A percentile compares a stretch with the other conserved stretches of the same genome.
Conservation (phyloP, 441 rosid genomes). For the Omphalea diandra region DNA sequence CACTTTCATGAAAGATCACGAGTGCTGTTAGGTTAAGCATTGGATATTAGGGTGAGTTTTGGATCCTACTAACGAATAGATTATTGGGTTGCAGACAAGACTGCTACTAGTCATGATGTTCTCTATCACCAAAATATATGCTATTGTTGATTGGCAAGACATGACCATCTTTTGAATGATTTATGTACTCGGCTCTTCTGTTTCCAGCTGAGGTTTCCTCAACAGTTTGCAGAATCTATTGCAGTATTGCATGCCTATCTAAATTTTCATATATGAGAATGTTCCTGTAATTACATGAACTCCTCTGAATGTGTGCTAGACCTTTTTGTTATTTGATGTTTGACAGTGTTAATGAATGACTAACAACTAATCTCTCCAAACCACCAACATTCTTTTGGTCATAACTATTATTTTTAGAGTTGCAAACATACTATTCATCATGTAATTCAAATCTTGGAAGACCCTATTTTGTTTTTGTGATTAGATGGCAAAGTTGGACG, state of each 20-base stretch:
- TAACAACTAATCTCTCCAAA: neutral
- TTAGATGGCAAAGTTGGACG: neutral
- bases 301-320: neutral
- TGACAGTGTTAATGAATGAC: neutral
- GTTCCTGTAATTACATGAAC: neutral
- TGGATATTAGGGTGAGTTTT: neutral
- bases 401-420: neutral
- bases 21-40: too few species aligned
- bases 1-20: too few species aligned
- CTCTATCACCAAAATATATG: too few species aligned
- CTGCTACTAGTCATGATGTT: neutral
- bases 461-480: neutral
- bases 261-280: neutral
- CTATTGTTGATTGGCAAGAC: neutral
- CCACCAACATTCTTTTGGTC: neutral
- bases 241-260: too few species aligned
- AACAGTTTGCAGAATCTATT: neutral
- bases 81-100: neutral
- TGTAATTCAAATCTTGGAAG: neutral
- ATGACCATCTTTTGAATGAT: neutral
- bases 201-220: neutral
- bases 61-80: neutral
- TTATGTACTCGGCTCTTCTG: neutral
- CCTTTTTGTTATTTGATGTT: neutral
- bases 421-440: neutral